These are phyloP conservation scores for Inga laurina DNA, from an alignment of 306 rosid species.

Conservation along the genomic window DNA sequence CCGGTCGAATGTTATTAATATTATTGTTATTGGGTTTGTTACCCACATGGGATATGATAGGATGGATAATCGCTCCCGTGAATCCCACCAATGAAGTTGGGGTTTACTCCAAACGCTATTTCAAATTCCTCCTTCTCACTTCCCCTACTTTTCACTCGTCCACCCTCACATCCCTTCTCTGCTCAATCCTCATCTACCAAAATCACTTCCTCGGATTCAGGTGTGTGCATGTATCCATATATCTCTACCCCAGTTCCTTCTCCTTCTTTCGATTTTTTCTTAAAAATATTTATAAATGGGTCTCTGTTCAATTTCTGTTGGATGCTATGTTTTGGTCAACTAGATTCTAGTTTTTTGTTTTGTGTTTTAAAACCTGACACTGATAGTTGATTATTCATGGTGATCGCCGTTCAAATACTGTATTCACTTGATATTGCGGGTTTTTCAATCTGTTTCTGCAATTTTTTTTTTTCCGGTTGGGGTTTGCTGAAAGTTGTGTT, in stretches of 20 bases:
- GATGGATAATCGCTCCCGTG: background rate
- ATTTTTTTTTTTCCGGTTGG: background rate
- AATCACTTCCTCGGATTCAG: constrained; percentile 1
- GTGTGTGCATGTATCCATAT: background rate
- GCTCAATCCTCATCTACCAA: background rate
- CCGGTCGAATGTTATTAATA: no score
- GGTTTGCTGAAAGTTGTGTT: constrained; percentile 28
- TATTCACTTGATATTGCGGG: background rate
- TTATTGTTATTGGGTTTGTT: no score
- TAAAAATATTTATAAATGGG: background rate
- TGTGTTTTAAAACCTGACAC: background rate
- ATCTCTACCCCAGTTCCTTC: background rate
- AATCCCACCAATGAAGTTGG: constrained; percentile 41
- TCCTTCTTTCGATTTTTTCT: background rate
- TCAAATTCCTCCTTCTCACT: constrained; percentile 10
- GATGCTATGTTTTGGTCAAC: background rate
- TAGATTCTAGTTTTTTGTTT: background rate
- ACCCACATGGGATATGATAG: no score
- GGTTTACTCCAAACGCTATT: constrained; percentile 26
- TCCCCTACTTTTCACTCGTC: background rate
- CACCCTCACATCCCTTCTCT: constrained; percentile 9
- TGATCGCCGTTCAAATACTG: background rate
- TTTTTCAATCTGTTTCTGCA: background rate
- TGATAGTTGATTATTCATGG: background rate
- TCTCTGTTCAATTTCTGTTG: background rate